These are phyloP conservation scores for Rhodamnia rubescens DNA, from an alignment of 345 rosid genomes.

Conservation along the genomic window DNA sequence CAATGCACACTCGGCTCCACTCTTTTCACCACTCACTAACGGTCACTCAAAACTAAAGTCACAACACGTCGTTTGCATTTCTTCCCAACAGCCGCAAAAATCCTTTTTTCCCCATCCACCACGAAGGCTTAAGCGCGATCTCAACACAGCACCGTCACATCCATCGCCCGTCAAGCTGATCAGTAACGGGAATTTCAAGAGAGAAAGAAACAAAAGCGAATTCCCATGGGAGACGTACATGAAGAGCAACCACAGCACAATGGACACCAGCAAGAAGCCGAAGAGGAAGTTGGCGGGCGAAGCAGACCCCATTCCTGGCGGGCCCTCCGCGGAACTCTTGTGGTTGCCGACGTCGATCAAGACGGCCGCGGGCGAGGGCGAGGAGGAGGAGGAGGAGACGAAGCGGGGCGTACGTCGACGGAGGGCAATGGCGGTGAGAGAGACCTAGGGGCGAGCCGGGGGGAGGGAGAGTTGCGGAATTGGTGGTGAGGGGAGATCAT, in stretches of 20 bases:
- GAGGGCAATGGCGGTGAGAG: not conserved
- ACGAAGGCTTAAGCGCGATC: not conserved
- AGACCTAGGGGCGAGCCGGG: no score
- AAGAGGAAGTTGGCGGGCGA: conserved; percentile 91
- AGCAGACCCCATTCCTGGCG: conserved; percentile 57
- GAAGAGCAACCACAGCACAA: conserved; percentile 79
- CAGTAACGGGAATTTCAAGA: not conserved
- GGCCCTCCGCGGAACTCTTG: no score
- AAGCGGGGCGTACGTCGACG: not conserved
- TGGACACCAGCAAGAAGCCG: conserved; percentile 65
- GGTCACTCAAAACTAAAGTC: not conserved
- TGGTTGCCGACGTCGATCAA: not conserved
- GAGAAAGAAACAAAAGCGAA: not conserved
- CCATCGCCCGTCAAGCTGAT: not conserved
- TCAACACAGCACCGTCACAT: not conserved
- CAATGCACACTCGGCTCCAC: not conserved
- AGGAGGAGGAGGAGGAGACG: not conserved
- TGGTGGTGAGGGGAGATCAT: not conserved
- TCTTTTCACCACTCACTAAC: not conserved
- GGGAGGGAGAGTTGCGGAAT: not conserved
- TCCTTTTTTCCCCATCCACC: not conserved
- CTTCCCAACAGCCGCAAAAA: not conserved
- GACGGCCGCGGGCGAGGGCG: not conserved
- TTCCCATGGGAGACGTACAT: conserved; percentile 37
- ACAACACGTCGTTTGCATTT: not conserved